Evolutionary conservation across 2,329 filamentous ascomycete species (phyloP), one percentile per base, ranked within the genome.

Genomic region (Ophiostoma australiae): DNA sequence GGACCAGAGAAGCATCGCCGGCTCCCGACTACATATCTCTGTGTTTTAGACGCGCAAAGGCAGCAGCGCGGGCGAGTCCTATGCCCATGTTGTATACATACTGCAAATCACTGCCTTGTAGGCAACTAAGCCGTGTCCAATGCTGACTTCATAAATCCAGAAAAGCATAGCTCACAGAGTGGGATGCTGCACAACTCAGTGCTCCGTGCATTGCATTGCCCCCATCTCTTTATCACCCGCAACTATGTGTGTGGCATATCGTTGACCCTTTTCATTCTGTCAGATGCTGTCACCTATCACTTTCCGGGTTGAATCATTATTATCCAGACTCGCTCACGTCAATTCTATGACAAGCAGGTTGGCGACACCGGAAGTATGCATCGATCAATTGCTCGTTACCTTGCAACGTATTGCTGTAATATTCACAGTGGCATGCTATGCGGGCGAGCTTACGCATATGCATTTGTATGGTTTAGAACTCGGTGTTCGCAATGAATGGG

Each of bases 141-240:
- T 27, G 52, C 13, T 13, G 52, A 27, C 52, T 17, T 23, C 10
- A 27, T 4, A 2, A 58, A 13, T 27, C 52, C 23, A 13, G 4
- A 27, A 4, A 58, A 27, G 4, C n/a, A 23, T 27, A 15, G 52
- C 27, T 27, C 52, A 2, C 27, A 27, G 23, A 15, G 52, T 58
- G 52, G 52, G 52, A 58, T 58, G 52, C 52, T 58, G 52, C n/a
- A 58, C 23, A 58, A 27, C 2, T 27, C 52, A 27, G 52, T 58
- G n/a, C 52, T 27, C 52, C 52, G 52, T 58, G 52, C 52, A 58
- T 58, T 31, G 52, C 52, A 27, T 58, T 58, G 52, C 52, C 52
- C 52, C 52, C 52, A 58, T 58, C 10, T 58, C 52, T 58, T 27
- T 58, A 58, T 58, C 52, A 27, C 20, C n/a, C 7, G 48, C 17